Evolutionary conservation across 116 monocot species (phyloP).

Genomic region (Phalaenopsis hybrid): DNA sequence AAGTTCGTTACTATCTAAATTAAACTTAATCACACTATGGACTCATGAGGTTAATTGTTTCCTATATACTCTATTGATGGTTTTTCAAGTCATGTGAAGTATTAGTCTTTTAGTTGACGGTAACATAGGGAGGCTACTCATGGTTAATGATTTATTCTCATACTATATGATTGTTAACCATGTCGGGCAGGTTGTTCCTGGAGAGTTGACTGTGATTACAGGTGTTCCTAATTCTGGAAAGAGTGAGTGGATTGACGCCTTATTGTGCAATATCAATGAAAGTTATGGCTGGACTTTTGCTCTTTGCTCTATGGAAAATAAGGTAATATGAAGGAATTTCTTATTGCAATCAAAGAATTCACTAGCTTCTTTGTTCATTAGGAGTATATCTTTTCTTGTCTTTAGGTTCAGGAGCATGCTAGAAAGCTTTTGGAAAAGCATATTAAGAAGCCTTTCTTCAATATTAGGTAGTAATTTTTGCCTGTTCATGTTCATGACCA

Average conservation of each 20-base stretch:
- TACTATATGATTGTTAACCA: not conserved
- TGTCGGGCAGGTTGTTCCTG: constrained; percentile 65
- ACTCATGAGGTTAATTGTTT: no score
- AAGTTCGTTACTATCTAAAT: no score
- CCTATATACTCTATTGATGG: no score
- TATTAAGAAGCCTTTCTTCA: constrained; percentile 64
- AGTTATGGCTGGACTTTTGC: constrained; percentile 63
- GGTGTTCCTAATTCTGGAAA: constrained; percentile 91
- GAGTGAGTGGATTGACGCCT: constrained; percentile 92
- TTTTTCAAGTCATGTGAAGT: not conserved
- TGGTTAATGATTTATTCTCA: not conserved
- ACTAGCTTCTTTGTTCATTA: not conserved
- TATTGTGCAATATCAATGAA: constrained; percentile 71
- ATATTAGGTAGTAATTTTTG: constrained; percentile 35
- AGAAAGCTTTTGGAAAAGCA: constrained; percentile 81
- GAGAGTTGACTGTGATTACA: constrained; percentile 22
- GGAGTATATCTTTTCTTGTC: not conserved
- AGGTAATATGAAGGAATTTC: constrained; percentile 24
- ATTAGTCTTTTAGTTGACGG: not conserved
- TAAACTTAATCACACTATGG: no score
- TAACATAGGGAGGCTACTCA: not conserved
- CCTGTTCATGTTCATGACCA: not conserved
- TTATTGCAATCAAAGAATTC: not conserved
- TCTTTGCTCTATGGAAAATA: constrained; percentile 91
- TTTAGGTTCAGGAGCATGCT: constrained; percentile 77